phyloP scores from a whole-genome alignment of 768 basidiomycete genomes.

The Boletus rubescentipes region DNA sequence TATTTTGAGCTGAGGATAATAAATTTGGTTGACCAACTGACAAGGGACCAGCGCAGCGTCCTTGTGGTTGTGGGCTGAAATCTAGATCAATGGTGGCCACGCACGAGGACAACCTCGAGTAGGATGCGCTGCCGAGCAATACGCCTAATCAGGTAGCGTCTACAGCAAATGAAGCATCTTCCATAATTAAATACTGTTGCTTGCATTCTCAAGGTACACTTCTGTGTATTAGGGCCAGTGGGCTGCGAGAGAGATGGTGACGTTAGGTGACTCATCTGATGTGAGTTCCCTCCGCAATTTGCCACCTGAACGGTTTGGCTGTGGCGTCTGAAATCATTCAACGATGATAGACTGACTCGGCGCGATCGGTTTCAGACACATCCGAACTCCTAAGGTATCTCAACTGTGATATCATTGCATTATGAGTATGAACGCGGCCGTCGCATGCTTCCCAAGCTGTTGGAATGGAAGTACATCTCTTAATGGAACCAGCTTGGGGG shows the following conservation, averaged over 20 bases:
- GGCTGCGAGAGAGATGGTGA: neutral
- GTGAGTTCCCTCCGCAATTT: neutral
- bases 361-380: too few species aligned
- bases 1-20: constrained; percentile 1
- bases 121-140: constrained; percentile 4
- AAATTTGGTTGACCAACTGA: neutral
- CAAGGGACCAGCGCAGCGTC: neutral
- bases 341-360: neutral
- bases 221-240: neutral
- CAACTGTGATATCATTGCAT: neutral
- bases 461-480: constrained; percentile 15
- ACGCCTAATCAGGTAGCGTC: constrained; percentile 2
- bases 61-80: constrained; percentile 13
- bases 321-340: neutral
- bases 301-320: neutral
- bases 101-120: constrained; percentile 12
- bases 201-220: too few species aligned
- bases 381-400: too few species aligned
- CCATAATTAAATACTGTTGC: neutral
- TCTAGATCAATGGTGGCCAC: constrained; percentile 18
- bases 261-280: neutral
- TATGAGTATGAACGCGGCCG: constrained; percentile 22
- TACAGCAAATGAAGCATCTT: neutral
- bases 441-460: neutral
- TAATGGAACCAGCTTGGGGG: neutral